A percentile compares a stretch with the other conserved stretches of the same genome.
Conservation (phyloP, 306 rosid species). For the Quercus gilva region DNA sequence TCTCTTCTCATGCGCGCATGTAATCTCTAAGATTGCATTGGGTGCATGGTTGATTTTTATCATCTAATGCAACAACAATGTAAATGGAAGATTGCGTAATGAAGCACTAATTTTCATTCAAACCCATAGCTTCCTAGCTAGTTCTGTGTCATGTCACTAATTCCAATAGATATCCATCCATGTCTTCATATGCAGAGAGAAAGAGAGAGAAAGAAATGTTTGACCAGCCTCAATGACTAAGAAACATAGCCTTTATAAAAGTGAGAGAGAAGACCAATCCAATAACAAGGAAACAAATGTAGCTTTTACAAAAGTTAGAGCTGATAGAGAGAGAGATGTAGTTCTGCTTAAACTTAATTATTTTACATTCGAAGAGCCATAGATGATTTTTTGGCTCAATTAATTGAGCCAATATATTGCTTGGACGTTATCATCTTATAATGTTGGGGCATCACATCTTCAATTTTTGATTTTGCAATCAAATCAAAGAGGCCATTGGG, state of each 20-base stretch:
- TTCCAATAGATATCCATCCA: neutral
- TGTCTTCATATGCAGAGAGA: neutral
- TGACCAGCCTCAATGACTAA: slow-evolving; percentile 5
- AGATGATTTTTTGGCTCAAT: neutral
- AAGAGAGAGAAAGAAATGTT: slow-evolving; percentile 1
- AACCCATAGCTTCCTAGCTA: neutral
- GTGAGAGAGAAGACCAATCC: slow-evolving; percentile 13
- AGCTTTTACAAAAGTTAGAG: slow-evolving; percentile 5
- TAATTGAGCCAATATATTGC: neutral
- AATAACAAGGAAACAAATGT: neutral
- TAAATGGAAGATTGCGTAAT: slow-evolving; percentile 23
- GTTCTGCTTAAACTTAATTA: neutral
- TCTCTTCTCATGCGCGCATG: neutral
- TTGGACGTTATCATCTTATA: neutral
- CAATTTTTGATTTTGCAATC: neutral
- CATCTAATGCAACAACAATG: slow-evolving; percentile 1
- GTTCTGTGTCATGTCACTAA: neutral
- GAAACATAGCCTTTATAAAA: slow-evolving; percentile 18
- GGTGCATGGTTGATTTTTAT: neutral
- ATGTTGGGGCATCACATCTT: neutral
- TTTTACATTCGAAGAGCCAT: neutral
- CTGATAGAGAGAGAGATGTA: neutral
- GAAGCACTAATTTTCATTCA: slow-evolving; percentile 14
- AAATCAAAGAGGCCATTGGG: neutral
- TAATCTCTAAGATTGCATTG: neutral